These are phyloP conservation scores for Triticum dicoccoides DNA, from an alignment of 176 grass and related monocot genomes.

Conservation along the genomic window DNA sequence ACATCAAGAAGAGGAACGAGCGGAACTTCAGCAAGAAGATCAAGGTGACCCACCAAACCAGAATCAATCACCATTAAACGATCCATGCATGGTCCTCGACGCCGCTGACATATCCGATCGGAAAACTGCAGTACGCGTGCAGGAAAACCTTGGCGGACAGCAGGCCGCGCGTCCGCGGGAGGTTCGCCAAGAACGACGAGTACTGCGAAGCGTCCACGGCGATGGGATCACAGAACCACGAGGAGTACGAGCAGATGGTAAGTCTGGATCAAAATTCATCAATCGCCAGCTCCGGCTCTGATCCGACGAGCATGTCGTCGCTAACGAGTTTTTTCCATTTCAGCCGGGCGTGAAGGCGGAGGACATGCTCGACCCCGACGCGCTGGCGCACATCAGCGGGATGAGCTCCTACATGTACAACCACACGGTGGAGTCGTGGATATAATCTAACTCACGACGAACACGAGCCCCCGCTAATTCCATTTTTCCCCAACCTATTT, in stretches of 20 bases:
- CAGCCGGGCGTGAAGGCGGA: conserved; percentile 63
- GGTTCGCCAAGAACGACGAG: conserved; percentile 95
- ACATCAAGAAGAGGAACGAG: conserved; percentile 93
- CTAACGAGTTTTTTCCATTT: background rate
- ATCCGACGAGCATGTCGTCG: no score
- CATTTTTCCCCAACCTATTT: background rate
- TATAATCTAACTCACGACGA: conserved; percentile 18
- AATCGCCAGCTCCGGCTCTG: background rate
- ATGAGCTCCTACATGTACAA: conserved; percentile 54
- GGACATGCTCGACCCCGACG: conserved; percentile 64
- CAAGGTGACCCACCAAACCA: conserved; percentile 55
- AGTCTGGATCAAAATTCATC: conserved; percentile 2
- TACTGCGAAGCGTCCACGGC: conserved; percentile 50
- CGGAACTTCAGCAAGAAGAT: conserved; percentile 99
- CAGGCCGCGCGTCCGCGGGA: conserved; percentile 81
- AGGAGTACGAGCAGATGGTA: conserved; percentile 65
- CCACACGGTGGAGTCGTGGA: conserved; percentile 61
- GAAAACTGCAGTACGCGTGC: conserved; percentile 77
- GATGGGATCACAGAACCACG: conserved; percentile 42
- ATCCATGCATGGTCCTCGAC: background rate
- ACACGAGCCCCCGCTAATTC: background rate
- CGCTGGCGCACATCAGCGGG: conserved; percentile 47
- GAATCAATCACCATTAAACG: background rate
- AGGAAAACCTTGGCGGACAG: conserved; percentile 97
- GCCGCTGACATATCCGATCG: background rate